Evolutionary conservation across 2,329 filamentous ascomycete species (phyloP).

Genomic region (Onygenales sp.): DNA sequence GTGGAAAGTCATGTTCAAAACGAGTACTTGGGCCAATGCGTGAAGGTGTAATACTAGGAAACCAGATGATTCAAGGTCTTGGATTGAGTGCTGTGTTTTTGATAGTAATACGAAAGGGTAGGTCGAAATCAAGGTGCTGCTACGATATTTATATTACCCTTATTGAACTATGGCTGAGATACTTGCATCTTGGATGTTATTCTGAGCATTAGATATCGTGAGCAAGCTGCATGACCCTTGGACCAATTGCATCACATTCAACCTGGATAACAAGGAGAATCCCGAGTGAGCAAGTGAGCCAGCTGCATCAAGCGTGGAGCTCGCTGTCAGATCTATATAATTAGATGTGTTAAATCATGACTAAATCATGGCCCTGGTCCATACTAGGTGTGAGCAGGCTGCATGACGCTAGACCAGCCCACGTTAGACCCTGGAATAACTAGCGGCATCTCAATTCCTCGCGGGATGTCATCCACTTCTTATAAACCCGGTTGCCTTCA

Average conservation of each 20-base stretch:
- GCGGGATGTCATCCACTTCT: not conserved
- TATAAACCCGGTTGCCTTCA: not conserved
- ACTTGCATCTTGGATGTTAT: no score
- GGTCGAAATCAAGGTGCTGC: not conserved
- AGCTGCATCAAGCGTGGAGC: no score
- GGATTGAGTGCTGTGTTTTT: not conserved
- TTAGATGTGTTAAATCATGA: no score
- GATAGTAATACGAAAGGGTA: not conserved
- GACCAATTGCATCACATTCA: no score
- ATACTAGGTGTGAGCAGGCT: no score
- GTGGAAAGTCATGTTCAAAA: slow-evolving; percentile 27
- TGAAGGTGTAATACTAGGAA: not conserved
- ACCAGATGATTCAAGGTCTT: not conserved
- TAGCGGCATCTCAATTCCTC: not conserved
- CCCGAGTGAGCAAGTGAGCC: no score
- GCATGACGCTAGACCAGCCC: not conserved
- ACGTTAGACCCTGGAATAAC: not conserved
- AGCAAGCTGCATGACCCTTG: no score
- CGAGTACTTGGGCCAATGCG: slow-evolving; percentile 18
- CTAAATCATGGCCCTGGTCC: no score
- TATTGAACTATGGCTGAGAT: no score
- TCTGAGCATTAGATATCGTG: no score
- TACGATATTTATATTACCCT: not conserved
- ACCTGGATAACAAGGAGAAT: no score
- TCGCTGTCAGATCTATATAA: no score